phyloP scores from a whole-genome alignment of 2,329 filamentous ascomycete genomes.

The Waltergamsia citrina region DNA sequence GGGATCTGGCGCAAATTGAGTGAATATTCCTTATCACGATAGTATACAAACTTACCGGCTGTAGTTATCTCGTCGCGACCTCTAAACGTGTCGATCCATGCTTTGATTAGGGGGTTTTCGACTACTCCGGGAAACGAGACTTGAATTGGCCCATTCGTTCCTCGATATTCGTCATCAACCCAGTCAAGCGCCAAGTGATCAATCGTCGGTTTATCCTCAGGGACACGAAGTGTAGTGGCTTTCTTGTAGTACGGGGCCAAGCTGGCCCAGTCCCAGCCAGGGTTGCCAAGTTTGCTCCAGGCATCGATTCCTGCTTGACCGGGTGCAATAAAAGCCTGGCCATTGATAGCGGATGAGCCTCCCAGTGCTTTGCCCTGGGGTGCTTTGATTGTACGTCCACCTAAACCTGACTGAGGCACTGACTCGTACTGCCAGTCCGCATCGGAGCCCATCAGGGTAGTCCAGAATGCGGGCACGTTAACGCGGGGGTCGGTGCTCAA shows the following conservation, averaged over 20 bases:
- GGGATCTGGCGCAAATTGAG: too few relatives aligned
- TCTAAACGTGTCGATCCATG: too few relatives aligned
- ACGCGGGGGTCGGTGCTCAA: neutral
- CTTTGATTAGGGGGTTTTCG: too few relatives aligned
- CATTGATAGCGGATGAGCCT: neutral
- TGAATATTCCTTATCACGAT: too few relatives aligned
- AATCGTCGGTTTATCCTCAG: too few relatives aligned
- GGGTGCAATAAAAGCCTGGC: neutral
- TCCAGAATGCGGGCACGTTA: neutral
- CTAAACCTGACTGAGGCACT: neutral
- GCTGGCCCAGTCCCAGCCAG: constrained; percentile 23
- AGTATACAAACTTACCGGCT: too few relatives aligned
- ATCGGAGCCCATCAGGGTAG: neutral
- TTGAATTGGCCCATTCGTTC: too few relatives aligned
- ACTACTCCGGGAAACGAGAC: too few relatives aligned
- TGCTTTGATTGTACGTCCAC: neutral
- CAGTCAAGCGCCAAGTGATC: too few relatives aligned
- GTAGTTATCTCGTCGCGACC: too few relatives aligned
- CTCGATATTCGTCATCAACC: too few relatives aligned
- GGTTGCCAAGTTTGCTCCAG: constrained; percentile 26
- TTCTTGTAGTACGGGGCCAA: constrained; percentile 14
- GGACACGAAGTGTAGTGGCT: too few relatives aligned
- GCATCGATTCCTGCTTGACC: constrained; percentile 10
- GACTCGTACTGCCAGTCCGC: neutral
- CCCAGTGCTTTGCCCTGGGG: neutral